A percentile compares a stretch with the other conserved stretches of the same genome.
phyloP scores from a whole-genome alignment of 78 protist genomes.

The Chrysochromulina parva region DNA sequence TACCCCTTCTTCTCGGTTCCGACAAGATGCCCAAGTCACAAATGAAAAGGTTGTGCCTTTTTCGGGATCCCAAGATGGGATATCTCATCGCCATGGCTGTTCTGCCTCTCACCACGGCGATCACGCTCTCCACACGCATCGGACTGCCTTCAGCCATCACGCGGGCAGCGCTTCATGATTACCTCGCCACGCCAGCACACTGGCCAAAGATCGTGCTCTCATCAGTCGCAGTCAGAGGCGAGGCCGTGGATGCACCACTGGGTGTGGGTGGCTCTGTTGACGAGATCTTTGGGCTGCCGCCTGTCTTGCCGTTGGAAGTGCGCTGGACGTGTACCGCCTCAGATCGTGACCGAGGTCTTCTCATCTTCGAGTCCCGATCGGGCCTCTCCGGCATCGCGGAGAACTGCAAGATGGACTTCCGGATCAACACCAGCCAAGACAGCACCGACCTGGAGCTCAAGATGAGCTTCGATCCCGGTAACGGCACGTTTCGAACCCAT shows the following conservation, averaged over 20 bases:
- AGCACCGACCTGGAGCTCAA: background rate
- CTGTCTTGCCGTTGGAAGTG: background rate
- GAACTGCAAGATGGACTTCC: background rate
- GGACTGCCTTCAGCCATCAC: too few relatives aligned
- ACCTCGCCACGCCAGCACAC: background rate
- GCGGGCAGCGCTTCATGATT: background rate
- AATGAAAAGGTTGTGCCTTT: too few relatives aligned
- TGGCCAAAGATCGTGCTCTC: background rate
- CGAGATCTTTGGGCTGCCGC: background rate
- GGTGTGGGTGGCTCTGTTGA: background rate
- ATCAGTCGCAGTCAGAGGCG: background rate
- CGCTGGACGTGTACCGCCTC: background rate
- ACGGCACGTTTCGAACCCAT: too few relatives aligned
- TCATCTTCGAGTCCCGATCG: too few relatives aligned
- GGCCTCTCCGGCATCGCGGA: background rate
- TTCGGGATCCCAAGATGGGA: too few relatives aligned
- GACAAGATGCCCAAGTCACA: too few relatives aligned
- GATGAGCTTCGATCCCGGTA: background rate
- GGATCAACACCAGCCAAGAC: background rate
- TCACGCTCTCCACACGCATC: too few relatives aligned
- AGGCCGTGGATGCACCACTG: background rate
- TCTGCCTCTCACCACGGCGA: too few relatives aligned
- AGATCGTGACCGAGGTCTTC: background rate
- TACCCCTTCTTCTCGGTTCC: too few relatives aligned
- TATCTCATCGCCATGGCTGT: too few relatives aligned